Evolutionary conservation across 2,329 filamentous ascomycete genomes (phyloP).

Genomic region (Leptographium galeiforme): DNA sequence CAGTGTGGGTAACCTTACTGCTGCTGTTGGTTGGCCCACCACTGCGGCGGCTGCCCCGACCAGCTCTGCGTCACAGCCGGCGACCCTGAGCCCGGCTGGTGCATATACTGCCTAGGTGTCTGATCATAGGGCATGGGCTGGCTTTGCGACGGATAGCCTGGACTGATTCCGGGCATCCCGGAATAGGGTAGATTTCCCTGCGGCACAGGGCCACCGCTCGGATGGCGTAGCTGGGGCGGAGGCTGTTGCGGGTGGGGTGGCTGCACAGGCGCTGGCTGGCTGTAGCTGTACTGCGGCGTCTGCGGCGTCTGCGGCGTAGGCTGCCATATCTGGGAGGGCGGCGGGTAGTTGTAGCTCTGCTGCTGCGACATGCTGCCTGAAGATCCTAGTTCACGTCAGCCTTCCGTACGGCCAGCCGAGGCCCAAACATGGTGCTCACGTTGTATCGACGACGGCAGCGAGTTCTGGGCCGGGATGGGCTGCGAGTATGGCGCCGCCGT

Average conservation of each 20-base stretch:
- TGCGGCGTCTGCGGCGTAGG: slow-evolving; percentile 55
- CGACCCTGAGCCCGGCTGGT: slow-evolving; percentile 39
- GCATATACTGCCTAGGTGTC: slow-evolving; percentile 54
- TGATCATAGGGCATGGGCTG: slow-evolving; percentile 50
- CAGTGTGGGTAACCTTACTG: slow-evolving; percentile 6
- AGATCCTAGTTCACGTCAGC: slow-evolving; percentile 37
- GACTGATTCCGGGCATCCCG: slow-evolving; percentile 47
- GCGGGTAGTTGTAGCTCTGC: slow-evolving; percentile 49
- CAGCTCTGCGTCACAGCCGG: slow-evolving; percentile 38
- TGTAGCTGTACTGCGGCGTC: slow-evolving; percentile 42
- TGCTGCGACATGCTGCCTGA: slow-evolving; percentile 37
- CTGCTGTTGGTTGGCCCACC: slow-evolving; percentile 41
- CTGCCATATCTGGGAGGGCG: slow-evolving; percentile 50
- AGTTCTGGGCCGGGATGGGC: slow-evolving; percentile 55
- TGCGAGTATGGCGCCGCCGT: slow-evolving; percentile 54
- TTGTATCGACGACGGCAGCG: slow-evolving; percentile 50
- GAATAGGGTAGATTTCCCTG: slow-evolving; percentile 44
- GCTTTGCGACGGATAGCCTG: slow-evolving; percentile 40
- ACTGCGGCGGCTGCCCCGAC: slow-evolving; percentile 46
- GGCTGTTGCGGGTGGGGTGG: slow-evolving; percentile 37
- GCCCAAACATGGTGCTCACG: slow-evolving; percentile 28
- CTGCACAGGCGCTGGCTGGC: slow-evolving; percentile 38
- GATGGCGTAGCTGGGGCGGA: slow-evolving; percentile 46
- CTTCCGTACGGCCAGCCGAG: slow-evolving; percentile 3
- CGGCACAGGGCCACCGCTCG: slow-evolving; percentile 41